Evolutionary conservation across 306 rosid genomes (phyloP).

Genomic region (Glycine latifolia): DNA sequence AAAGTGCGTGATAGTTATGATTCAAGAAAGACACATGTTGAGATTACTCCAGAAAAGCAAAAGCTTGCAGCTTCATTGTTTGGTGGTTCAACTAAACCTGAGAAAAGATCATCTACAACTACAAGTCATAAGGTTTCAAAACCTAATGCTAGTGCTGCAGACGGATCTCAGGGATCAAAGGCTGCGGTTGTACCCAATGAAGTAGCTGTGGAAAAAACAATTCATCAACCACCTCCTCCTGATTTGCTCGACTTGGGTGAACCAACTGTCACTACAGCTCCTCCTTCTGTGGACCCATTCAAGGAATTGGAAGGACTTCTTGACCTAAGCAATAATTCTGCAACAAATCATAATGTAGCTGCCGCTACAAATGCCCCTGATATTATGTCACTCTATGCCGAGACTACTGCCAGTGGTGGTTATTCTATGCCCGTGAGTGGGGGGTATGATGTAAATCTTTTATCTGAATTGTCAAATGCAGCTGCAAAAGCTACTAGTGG

Average conservation of each 20-base stretch:
- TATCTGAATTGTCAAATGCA: constrained; percentile 55
- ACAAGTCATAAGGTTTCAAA: constrained; percentile 64
- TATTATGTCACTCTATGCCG: constrained; percentile 61
- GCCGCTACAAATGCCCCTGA: constrained; percentile 57
- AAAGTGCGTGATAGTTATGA: constrained; percentile 62
- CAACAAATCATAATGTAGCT: constrained; percentile 48
- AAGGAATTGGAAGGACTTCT: constrained; percentile 82
- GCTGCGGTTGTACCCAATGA: constrained; percentile 48
- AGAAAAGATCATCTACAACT: constrained; percentile 65
- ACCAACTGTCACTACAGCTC: constrained; percentile 50
- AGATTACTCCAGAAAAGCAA: constrained; percentile 78
- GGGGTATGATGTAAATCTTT: constrained; percentile 51
- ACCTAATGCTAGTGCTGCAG: constrained; percentile 52
- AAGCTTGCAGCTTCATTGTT: constrained; percentile 91
- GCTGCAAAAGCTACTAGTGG: constrained; percentile 42
- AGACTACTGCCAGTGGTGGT: constrained; percentile 52
- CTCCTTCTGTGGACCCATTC: constrained; percentile 73
- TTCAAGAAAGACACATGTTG: constrained; percentile 64
- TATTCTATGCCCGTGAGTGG: constrained; percentile 52
- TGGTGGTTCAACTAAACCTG: constrained; percentile 74
- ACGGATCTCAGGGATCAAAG: constrained; percentile 59
- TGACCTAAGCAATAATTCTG: constrained; percentile 54
- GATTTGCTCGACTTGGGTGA: constrained; percentile 88
- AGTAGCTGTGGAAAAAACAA: constrained; percentile 50
- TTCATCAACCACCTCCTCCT: constrained; percentile 72